Conservation (phyloP, 2,329 filamentous ascomycete species). For the Pestalotiopsis sp. region DNA sequence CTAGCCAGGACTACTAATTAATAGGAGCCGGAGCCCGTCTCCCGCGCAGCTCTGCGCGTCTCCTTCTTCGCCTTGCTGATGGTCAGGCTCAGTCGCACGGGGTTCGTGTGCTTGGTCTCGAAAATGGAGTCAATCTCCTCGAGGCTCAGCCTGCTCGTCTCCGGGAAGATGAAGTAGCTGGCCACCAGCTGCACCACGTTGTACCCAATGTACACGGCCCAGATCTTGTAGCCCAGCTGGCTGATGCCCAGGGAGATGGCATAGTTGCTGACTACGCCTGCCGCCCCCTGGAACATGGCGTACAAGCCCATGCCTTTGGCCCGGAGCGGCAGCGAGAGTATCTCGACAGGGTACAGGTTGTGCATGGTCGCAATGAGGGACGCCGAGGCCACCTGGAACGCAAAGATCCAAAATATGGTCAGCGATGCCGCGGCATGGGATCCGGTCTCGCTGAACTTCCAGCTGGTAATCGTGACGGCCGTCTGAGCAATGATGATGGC, state of each 20-base stretch:
- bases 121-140: slow-evolving; percentile 13
- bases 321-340: slow-evolving; percentile 43
- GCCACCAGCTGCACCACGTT: slow-evolving; percentile 47
- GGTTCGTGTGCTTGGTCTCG: slow-evolving; percentile 9
- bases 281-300: slow-evolving; percentile 43
- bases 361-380: slow-evolving; percentile 49
- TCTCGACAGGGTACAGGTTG: slow-evolving; percentile 47
- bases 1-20: background rate
- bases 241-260: slow-evolving; percentile 48
- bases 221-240: slow-evolving; percentile 51
- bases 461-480: slow-evolving; percentile 47
- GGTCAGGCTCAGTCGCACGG: slow-evolving; percentile 9
- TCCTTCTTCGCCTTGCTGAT: slow-evolving; percentile 11
- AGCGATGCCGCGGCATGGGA: slow-evolving; percentile 37
- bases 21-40: background rate
- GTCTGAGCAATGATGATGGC: slow-evolving; percentile 46
- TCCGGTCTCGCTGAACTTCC: slow-evolving; percentile 39
- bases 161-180: slow-evolving; percentile 20
- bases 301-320: slow-evolving; percentile 48
- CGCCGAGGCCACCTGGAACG: slow-evolving; percentile 48
- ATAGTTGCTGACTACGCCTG: slow-evolving; percentile 44
- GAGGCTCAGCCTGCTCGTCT: slow-evolving; percentile 10
- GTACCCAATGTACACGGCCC: slow-evolving; percentile 51
- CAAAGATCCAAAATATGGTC: slow-evolving; percentile 48
- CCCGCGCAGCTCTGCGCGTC: background rate